Base-by-base conservation (phyloP, 345 rosid species). In the Gossypium arboreum region DNA sequence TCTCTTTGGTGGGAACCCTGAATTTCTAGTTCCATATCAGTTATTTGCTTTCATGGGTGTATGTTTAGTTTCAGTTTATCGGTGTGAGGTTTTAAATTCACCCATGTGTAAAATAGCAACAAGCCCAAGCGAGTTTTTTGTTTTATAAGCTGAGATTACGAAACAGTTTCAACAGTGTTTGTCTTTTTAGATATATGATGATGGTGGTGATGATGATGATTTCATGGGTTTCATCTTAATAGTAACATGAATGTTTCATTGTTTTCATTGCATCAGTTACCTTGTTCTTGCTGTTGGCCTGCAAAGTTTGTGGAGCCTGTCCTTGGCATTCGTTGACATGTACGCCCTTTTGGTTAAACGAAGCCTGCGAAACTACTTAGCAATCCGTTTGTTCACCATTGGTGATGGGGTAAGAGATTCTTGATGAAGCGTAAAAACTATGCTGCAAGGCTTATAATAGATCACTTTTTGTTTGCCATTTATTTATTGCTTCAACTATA, bases 231-330 rank as follows among this genome's bases (percentile, higher is more conserved):
- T 69, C 22, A 27, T 69, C 44, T 27, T 51, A 8, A 13, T 13
- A 0, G 7, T 43, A 45, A 24, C 20, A 27, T 73, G 57, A 24
- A 18, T 50, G 11, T 66, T 73, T 59, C 64, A 3, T 56, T 82
- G 56, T 47, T 57, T 54, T 73, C 73, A 11, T 63, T 77, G 68
- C 74, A 70, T 85, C 88, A 91, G 95, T 75, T 88, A 87, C 83
- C 85, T 91, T 9, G 92, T 91, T 61, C 79, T 88, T 45, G 94
- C 98, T 66, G 84, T 85, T 75, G 74, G 91, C 73, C 66, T 91
- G 77, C 98, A 93, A 84, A 80, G 87, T 74, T 54, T 90, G 74
- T 93, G 97, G 98, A 91, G 95, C 82, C 74, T 91, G 60, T 86
- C 84, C 45, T 83, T 93, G 50, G 88, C 91, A 11, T 24, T 90